phyloP scores from a whole-genome alignment of 2,329 filamentous ascomycete species.

The Albifimbria verrucaria region DNA sequence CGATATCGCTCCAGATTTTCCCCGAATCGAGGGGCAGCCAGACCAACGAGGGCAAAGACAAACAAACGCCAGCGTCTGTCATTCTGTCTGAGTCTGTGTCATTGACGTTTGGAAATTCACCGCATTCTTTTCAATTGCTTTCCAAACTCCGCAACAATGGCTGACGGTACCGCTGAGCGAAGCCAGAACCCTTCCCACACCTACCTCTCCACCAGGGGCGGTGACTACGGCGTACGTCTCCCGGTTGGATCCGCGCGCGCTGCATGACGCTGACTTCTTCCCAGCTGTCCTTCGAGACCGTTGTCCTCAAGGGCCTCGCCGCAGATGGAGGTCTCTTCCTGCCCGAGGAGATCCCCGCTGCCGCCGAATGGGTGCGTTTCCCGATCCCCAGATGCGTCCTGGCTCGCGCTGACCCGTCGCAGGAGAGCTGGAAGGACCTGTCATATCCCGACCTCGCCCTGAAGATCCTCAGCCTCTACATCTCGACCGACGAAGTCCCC shows the following conservation, averaged over 20 bases:
- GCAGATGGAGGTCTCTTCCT: slow-evolving; percentile 83
- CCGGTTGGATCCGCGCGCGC: no score
- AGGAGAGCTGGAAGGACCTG: slow-evolving; percentile 72
- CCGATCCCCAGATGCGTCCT: not conserved
- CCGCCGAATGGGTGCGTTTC: slow-evolving; percentile 50
- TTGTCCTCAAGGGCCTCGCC: slow-evolving; percentile 82
- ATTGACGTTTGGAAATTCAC: not conserved
- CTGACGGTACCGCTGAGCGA: not conserved
- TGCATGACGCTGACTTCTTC: not conserved
- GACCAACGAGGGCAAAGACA: not conserved
- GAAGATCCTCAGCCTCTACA: slow-evolving; percentile 83
- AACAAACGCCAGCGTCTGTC: not conserved
- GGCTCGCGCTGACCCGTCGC: not conserved
- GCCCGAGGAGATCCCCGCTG: slow-evolving; percentile 71
- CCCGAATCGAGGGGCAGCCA: not conserved
- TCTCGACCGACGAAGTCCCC: slow-evolving; percentile 80
- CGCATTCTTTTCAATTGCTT: not conserved
- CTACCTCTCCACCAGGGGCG: slow-evolving; percentile 22
- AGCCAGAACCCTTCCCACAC: slow-evolving; percentile 14
- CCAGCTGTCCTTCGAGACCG: slow-evolving; percentile 81
- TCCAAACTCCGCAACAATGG: not conserved
- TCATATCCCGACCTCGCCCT: slow-evolving; percentile 80
- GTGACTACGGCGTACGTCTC: slow-evolving; percentile 21
- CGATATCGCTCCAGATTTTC: not conserved
- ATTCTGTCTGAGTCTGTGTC: not conserved